Conservation (phyloP, 345 rosid species). For the Gossypium mustelinum region DNA sequence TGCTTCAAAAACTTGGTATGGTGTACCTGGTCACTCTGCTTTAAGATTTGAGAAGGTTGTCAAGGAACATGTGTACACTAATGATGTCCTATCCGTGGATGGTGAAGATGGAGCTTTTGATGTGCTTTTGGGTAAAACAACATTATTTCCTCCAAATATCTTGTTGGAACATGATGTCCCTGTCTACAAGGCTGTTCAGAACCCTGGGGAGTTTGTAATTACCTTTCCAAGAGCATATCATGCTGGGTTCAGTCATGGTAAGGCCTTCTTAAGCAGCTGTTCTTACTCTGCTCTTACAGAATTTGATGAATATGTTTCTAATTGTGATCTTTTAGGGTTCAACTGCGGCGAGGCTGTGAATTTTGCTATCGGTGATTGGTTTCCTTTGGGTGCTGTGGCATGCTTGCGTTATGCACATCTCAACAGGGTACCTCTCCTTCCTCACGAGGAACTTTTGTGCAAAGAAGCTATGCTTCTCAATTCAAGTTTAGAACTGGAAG, state of each 20-base stretch:
- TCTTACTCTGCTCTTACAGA: neutral
- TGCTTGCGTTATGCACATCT: constrained; percentile 90
- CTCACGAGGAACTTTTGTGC: constrained; percentile 95
- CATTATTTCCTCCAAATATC: constrained; percentile 89
- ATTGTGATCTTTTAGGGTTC: constrained; percentile 53
- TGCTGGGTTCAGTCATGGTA: constrained; percentile 99
- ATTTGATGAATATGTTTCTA: constrained; percentile 16
- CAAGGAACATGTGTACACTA: constrained; percentile 72
- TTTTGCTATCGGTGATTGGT: constrained; percentile 98
- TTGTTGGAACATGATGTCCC: constrained; percentile 82
- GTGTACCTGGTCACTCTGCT: constrained; percentile 94
- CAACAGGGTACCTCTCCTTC: constrained; percentile 86
- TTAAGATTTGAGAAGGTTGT: constrained; percentile 88
- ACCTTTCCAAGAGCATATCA: constrained; percentile 98
- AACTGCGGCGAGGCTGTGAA: constrained; percentile 99
- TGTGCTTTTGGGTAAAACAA: constrained; percentile 94
- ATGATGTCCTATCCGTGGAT: constrained; percentile 61
- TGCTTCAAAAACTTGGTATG: constrained; percentile 99
- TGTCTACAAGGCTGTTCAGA: constrained; percentile 93
- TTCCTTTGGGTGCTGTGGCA: constrained; percentile 89
- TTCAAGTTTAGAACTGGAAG: constrained; percentile 49
- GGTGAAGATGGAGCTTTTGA: constrained; percentile 98
- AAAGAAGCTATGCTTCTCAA: constrained; percentile 87
- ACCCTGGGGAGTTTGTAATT: constrained; percentile 90
- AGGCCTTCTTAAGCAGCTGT: neutral